These are phyloP conservation scores for Boeremia lycopersici DNA, from an alignment of 2,329 filamentous ascomycete genomes.

Conservation along the genomic window DNA sequence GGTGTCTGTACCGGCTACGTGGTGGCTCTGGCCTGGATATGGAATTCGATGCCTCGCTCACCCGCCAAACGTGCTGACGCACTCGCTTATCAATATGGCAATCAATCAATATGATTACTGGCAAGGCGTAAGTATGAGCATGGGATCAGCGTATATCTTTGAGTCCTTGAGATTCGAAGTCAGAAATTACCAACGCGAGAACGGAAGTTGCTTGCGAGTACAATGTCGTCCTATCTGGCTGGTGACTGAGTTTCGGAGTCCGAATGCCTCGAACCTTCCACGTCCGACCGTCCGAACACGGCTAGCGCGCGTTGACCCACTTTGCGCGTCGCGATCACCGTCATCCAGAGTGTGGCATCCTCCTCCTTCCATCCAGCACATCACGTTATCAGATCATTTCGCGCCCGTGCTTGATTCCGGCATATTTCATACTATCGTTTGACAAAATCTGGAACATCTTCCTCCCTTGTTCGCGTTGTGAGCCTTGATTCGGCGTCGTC, in stretches of 20 bases:
- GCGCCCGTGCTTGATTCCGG: not conserved
- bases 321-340: conserved; percentile 21
- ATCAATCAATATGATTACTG: conserved; percentile 63
- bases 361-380: conserved; percentile 22
- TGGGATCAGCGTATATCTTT: conserved; percentile 59
- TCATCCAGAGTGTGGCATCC: conserved; percentile 17
- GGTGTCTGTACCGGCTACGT: conserved; percentile 67
- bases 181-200: too few relatives aligned
- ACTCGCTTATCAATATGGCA: conserved; percentile 73
- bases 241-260: conserved; percentile 5
- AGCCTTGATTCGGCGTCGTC: conserved; percentile 14
- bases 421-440: conserved; percentile 18
- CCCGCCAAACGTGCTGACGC: conserved; percentile 76
- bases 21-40: conserved; percentile 75
- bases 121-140: conserved; percentile 59
- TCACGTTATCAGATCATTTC: conserved; percentile 14
- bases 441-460: conserved; percentile 11
- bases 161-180: too few relatives aligned
- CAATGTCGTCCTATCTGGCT: not conserved
- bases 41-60: conserved; percentile 74
- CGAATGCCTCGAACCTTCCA: conserved; percentile 29
- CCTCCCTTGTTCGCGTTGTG: conserved; percentile 2
- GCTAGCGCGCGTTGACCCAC: conserved; percentile 16
- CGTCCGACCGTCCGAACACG: not conserved
- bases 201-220: too few relatives aligned